Evolutionary conservation across 176 grass and related monocot genomes (phyloP).

Genomic region (Aegilops speltoides): DNA sequence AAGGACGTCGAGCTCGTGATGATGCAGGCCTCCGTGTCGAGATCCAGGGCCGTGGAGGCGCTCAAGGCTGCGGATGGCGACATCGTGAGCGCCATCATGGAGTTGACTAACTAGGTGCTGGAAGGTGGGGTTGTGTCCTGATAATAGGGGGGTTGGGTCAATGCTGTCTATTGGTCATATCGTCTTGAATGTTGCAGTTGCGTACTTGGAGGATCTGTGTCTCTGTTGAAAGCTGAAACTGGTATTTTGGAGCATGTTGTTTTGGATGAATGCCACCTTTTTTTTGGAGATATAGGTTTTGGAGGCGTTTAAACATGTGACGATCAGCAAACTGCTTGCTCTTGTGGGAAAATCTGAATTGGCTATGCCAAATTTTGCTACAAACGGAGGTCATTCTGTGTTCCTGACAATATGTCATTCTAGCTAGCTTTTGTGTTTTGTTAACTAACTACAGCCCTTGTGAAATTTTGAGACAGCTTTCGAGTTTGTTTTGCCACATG

Average conservation of each 20-base stretch:
- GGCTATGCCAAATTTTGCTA: background rate
- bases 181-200: background rate
- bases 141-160: background rate
- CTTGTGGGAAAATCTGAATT: no score
- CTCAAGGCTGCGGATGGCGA: conserved; percentile 30
- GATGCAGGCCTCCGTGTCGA: conserved; percentile 28
- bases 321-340: background rate
- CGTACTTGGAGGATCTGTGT: background rate
- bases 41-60: conserved; percentile 27
- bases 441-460: no score
- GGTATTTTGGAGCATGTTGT: no score
- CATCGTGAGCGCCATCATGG: conserved; percentile 37
- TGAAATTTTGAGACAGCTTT: no score
- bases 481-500: no score
- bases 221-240: background rate
- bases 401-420: no score
- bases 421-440: no score
- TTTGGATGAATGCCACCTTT: no score
- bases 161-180: background rate
- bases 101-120: conserved; percentile 25
- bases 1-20: conserved; percentile 41
- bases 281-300: background rate
- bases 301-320: background rate
- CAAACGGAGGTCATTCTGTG: background rate
- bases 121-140: background rate